Conservation (phyloP, 192 early-diverging fungal species). For the Entomortierella chlamydospora region DNA sequence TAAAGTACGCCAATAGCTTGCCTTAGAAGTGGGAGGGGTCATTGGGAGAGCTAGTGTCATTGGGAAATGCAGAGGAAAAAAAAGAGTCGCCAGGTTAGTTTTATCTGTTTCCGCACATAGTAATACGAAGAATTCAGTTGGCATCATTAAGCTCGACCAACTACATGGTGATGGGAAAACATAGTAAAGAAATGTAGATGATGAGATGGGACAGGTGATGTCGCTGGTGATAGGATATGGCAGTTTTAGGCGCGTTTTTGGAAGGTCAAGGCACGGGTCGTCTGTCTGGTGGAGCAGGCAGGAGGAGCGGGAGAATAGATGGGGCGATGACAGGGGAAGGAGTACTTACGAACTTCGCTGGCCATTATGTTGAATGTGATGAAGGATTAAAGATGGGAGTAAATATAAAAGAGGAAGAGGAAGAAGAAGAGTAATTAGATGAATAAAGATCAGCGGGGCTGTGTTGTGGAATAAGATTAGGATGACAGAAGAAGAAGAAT, state of each 20-base stretch:
- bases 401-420: background rate
- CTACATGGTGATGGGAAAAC: no score
- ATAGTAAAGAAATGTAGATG: no score
- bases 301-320: background rate
- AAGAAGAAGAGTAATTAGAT: background rate
- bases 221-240: no score
- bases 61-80: background rate
- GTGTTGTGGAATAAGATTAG: background rate
- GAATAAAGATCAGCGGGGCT: background rate
- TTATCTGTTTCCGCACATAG: no score
- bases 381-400: slow-evolving; percentile 2
- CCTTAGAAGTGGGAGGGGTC: slow-evolving; percentile 40
- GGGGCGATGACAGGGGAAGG: background rate
- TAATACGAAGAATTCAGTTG: no score
- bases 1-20: slow-evolving; percentile 21
- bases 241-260: no score
- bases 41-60: slow-evolving; percentile 26
- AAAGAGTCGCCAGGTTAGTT: background rate
- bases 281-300: background rate
- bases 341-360: slow-evolving; percentile 35
- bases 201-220: no score
- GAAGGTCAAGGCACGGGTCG: no score
- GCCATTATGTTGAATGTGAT: slow-evolving; percentile 28
- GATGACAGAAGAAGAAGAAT: background rate
- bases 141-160: no score